phyloP scores from a whole-genome alignment of 345 rosid genomes.

The Syzygium grande region DNA sequence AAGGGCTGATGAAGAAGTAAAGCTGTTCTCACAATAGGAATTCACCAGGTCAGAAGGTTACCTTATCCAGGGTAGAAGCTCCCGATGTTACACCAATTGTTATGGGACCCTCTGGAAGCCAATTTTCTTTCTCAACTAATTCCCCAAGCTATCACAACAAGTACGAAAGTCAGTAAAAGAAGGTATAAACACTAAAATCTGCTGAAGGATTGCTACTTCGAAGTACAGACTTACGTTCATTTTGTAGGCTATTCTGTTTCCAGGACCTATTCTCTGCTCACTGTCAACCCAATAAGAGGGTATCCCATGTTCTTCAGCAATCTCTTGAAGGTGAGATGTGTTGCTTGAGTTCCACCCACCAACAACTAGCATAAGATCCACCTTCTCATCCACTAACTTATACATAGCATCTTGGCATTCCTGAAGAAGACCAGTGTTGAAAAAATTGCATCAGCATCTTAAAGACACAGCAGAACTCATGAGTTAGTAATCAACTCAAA shows the following conservation, averaged over 20 bases:
- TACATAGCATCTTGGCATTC: constrained; percentile 89
- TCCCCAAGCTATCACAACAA: constrained; percentile 62
- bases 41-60: constrained; percentile 3
- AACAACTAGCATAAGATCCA: constrained; percentile 80
- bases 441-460: background rate
- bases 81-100: constrained; percentile 90
- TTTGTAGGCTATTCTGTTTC: constrained; percentile 80
- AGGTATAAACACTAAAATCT: background rate
- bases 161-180: background rate
- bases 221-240: constrained; percentile 40
- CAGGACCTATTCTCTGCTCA: constrained; percentile 84
- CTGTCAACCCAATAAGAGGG: constrained; percentile 92
- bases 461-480: background rate
- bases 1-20: background rate
- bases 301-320: constrained; percentile 72
- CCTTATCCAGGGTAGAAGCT: constrained; percentile 97
- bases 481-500: background rate
- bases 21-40: background rate
- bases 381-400: constrained; percentile 73
- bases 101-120: constrained; percentile 78
- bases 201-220: background rate
- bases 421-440: background rate
- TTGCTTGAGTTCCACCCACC: constrained; percentile 99
- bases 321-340: constrained; percentile 97
- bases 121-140: constrained; percentile 78